Conservation (phyloP, 306 rosid genomes). For the Lathyrus tuberosus region DNA sequence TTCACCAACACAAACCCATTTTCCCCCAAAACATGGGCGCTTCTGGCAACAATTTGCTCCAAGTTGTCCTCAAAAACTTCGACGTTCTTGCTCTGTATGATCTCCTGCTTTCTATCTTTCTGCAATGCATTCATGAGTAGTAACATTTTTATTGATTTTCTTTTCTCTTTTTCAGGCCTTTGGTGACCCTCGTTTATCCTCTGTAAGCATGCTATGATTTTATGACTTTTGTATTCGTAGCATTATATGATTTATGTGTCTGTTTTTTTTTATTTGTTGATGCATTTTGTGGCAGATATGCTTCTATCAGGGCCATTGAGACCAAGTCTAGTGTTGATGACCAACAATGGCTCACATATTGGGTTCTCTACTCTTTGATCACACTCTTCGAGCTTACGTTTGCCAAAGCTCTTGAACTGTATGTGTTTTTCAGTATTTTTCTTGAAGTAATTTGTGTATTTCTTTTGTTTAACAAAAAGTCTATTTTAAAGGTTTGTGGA, state of each 20-base stretch:
- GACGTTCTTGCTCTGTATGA: conserved; percentile 89
- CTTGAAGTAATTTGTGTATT: background rate
- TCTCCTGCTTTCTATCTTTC: background rate
- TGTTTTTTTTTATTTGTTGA: background rate
- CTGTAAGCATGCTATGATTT: conserved; percentile 59
- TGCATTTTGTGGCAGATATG: conserved; percentile 50
- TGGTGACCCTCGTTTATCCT: conserved; percentile 82
- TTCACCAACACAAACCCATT: background rate
- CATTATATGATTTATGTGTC: conserved; percentile 16
- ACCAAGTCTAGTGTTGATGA: conserved; percentile 73
- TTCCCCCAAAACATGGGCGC: conserved; percentile 49
- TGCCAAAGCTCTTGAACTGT: conserved; percentile 82
- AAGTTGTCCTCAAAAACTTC: conserved; percentile 78
- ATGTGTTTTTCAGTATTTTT: conserved; percentile 29
- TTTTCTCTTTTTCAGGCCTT: conserved; percentile 60
- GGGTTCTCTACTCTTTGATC: conserved; percentile 88
- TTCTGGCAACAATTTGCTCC: conserved; percentile 65
- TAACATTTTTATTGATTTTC: background rate
- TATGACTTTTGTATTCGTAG: conserved; percentile 16
- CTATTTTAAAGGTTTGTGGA: background rate
- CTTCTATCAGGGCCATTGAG: conserved; percentile 90
- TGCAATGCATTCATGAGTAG: background rate
- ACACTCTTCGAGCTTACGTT: conserved; percentile 94
- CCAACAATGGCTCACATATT: conserved; percentile 96
- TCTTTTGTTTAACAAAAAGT: background rate